A percentile compares a stretch with the other conserved stretches of the same genome.
These are phyloP conservation scores for Pythium periplocum DNA, from an alignment of 352 stramenopile species.

Conservation along the genomic window DNA sequence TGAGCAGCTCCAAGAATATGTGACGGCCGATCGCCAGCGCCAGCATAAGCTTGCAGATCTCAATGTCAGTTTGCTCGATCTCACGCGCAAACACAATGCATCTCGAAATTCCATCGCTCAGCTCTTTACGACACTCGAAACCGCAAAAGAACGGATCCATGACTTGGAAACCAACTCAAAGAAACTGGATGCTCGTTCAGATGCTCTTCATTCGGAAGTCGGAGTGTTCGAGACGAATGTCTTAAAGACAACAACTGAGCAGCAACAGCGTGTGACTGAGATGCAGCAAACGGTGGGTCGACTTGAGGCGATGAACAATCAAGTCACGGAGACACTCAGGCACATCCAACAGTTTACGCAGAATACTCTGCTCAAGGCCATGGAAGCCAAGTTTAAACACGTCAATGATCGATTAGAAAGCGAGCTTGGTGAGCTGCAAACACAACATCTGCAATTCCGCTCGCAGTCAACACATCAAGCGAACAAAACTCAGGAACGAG, in stretches of 20 bases:
- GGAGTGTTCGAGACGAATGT: slow-evolving; percentile 18
- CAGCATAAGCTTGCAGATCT: slow-evolving; percentile 47
- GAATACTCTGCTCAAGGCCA: slow-evolving; percentile 24
- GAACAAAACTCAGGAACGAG: slow-evolving; percentile 23
- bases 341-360: slow-evolving; percentile 45
- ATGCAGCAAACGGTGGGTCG: slow-evolving; percentile 21
- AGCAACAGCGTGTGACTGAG: slow-evolving; percentile 11
- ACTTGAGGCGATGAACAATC: slow-evolving; percentile 22
- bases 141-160: slow-evolving; percentile 11
- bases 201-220: slow-evolving; percentile 18
- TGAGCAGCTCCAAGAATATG: slow-evolving; percentile 34
- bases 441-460: slow-evolving; percentile 16
- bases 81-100: slow-evolving; percentile 44
- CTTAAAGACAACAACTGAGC: slow-evolving; percentile 15
- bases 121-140: slow-evolving; percentile 27
- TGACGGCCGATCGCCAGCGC: slow-evolving; percentile 34
- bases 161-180: slow-evolving; percentile 4
- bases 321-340: slow-evolving; percentile 23
- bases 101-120: slow-evolving; percentile 35
- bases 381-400: slow-evolving; percentile 32
- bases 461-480: slow-evolving; percentile 28
- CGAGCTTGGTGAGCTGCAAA: slow-evolving; percentile 19
- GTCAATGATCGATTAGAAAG: slow-evolving; percentile 18
- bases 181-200: not conserved
- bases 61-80: slow-evolving; percentile 38